Evolutionary conservation across 1,284 basidiomycete genomes (phyloP).

Genomic region (Ceratorhiza oryzae-sativae): DNA sequence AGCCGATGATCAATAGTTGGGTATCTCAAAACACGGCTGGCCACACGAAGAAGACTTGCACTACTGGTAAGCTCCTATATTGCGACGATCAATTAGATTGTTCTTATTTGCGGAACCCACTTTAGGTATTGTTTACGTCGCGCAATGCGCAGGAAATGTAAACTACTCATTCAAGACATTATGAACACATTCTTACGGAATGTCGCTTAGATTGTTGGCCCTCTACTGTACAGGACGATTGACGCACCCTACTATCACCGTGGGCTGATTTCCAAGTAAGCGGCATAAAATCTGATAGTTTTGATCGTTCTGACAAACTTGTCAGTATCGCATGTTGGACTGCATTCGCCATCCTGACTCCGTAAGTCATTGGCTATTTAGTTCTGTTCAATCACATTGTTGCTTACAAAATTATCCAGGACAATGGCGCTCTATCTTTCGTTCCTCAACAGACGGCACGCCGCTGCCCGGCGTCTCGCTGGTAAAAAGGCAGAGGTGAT

Average conservation of each 20-base stretch:
- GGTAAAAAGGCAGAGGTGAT: conserved; percentile 54
- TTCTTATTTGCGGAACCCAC: background rate
- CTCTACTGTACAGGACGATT: conserved; percentile 53
- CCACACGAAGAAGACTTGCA: conserved; percentile 56
- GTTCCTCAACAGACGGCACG: conserved; percentile 55
- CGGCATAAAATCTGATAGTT: conserved; percentile 24
- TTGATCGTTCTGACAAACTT: background rate
- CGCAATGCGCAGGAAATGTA: conserved; percentile 57
- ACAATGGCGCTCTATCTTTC: conserved; percentile 54
- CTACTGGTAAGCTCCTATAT: conserved; percentile 46
- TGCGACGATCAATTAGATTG: background rate
- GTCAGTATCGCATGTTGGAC: conserved; percentile 54
- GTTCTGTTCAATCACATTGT: no score
- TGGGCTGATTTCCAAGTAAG: conserved; percentile 53
- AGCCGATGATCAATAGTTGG: conserved; percentile 57
- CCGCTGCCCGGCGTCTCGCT: conserved; percentile 49
- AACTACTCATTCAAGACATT: conserved; percentile 37
- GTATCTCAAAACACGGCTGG: conserved; percentile 56
- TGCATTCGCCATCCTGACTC: conserved; percentile 49
- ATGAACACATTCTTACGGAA: no score
- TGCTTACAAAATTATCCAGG: background rate
- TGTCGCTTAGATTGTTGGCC: conserved; percentile 53
- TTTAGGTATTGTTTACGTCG: conserved; percentile 52
- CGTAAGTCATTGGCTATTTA: conserved; percentile 44
- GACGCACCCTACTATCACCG: conserved; percentile 54